Evolutionary conservation across 1,284 basidiomycete species (phyloP), one percentile per base, ranked within the genome.

Genomic region (Kwoniella shivajii): DNA sequence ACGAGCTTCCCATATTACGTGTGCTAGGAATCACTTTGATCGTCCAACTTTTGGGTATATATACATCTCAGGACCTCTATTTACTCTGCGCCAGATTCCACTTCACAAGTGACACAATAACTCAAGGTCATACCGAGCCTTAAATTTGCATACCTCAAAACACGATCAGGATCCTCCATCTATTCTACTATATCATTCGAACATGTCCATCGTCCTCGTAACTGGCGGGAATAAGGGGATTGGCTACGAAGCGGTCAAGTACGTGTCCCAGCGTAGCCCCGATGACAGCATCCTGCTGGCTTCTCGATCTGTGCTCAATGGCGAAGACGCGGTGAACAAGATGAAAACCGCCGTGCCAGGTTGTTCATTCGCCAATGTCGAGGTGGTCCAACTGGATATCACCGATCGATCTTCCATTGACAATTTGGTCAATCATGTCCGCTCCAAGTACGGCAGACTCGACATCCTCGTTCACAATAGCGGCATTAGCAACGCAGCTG

Each of bases 181-280:
- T n/a, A n/a, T n/a, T n/a, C n/a, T n/a, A n/a, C n/a, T n/a, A n/a
- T n/a, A n/a, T n/a, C n/a, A n/a, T n/a, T n/a, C n/a, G n/a, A n/a
- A n/a, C n/a, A n/a, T n/a, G n/a, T n/a, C n/a, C n/a, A n/a, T 51
- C 41, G 43, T 59, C 42, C 60, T 62, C 20, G 56, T 62, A 38
- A 62, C 60, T 33, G 60, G 60, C 22, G 57, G 38, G 24, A 62
- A 62, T 47, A 54, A 54, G 36, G 60, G 60, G 31, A 58, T 62
- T 39, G 60, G 60, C 2, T 62, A 56, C 46, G 60, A 62, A 47
- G 56, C 60, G 3, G 60, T 62, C 44, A 62, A 62, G 42, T 36
- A 44, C 22, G 49, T 62, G 27, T 58, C 60, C 13, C 52, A 59
- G 34, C 49, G 42, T 14, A 27, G 41, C 2, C 60, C 60, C 48